Base-by-base conservation (phyloP, 1,284 basidiomycete genomes). In the Puccinia coronata region DNA sequence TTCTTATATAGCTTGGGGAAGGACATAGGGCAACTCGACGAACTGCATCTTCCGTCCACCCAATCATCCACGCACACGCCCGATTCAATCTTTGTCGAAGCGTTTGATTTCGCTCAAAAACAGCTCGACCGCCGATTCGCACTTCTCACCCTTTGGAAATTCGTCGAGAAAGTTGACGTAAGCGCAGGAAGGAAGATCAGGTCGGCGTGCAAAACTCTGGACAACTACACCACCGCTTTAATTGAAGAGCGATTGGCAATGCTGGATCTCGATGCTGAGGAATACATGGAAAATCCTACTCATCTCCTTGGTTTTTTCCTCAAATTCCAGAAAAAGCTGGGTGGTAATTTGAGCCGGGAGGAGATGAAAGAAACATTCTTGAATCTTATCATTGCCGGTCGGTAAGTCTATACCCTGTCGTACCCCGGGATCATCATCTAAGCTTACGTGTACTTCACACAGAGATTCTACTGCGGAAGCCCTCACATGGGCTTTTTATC, bases 341-440 rank as follows among this genome's bases (percentile, higher is more conserved):
- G 67, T 3, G 23, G 28, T n/a, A n/a, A 16, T 25, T 63, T 80
- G 25, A 57, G 69, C 16, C 69, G 57, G 9, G 20, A 16, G 12
- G 78, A 80, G 67, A 53, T 80, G 18, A 80, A 49, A 63, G 78
- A 80, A 34, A 41, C 67, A 2, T 28, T 55, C 11, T 23, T 80
- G 1, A 73, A 72, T 25, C 55, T 80, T 28, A 80, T 80, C 39
- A 49, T 80, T 73, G 78, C 78, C 53, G 78, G 77, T 53, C 47
- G 77, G 77, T 80, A 80, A 39, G 51, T 70, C n/a, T 23, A n/a
- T 16, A 28, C 49, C 43, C 74, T 61, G 34, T 70, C 6, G 28
- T 49, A 55, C 49, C 77, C 18, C 49, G 8, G 49, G 18, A 51
- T 20, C 49, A 51, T 51, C 49, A 9, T 47, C 43, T 67, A 34